Base-by-base conservation (phyloP, 2,329 filamentous ascomycete genomes). In the Xylogone sp. region DNA sequence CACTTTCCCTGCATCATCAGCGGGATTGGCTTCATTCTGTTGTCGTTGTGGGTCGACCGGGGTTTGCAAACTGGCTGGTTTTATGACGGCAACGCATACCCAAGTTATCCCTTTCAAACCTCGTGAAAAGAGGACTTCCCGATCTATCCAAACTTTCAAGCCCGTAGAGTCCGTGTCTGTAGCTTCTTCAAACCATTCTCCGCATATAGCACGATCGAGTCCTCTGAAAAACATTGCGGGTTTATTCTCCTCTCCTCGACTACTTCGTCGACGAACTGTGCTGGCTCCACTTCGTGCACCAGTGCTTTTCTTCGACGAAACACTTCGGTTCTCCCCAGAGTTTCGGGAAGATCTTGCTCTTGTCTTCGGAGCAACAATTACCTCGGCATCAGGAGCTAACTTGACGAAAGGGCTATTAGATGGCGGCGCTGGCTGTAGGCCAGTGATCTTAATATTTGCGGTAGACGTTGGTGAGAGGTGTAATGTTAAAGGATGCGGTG, bases 401-500 rank as follows among this genome's bases (percentile, higher is more conserved):
- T 97, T 97, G 21, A 89, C 90, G 66, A 99, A 99, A 0, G 89
- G 79, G 1, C 83, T 79, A 46, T 84, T 81, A 2, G 82, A 74
- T 1, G 87, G 69, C 3, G 85, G 83, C 1, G 83, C 75, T 1
- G 94, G 94, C 1, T 87, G 83, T n/a, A 99, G 75, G 1, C 90
- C 91, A 6, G 90, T 83, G 8, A 97, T 82, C 51, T 85, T 84
- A 56, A 99, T 91, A 64, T 92, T 97, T 9, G 94, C 95, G 2
- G 93, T 96, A 3, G 93, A 96, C 0, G 93, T 97, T 2, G 92
- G 93, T 10, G 94, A 97, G 1, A 99, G 79, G 68, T 99, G 94
- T 19, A 99, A 78, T 1, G 92, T 96, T 56, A 99, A 75, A 12
- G 92, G 87, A 68, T 99, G 92, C 22, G 84, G 74, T 31, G 77